Base-by-base conservation (phyloP, 139 green algal species). In the Tetradesmus lagerheimii region DNA sequence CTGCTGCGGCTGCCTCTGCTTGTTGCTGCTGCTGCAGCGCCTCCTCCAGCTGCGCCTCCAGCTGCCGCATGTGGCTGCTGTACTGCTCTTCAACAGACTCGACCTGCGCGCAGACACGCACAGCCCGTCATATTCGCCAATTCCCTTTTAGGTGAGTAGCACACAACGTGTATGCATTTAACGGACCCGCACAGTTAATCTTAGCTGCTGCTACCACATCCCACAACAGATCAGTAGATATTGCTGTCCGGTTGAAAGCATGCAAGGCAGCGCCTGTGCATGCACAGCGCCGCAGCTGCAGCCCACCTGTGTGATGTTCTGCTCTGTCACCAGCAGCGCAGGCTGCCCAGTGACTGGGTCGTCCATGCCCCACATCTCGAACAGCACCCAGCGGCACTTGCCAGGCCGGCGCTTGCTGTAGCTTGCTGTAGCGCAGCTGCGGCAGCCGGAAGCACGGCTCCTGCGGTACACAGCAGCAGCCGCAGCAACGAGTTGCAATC, bases 351-450 rank as follows among this genome's bases (percentile, higher is more conserved):
- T 93, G 41, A 95, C 91, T 20, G 93, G 93, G 89, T 96, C 93
- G 2, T 76, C 90, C 66, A 94, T 91, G 5, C 91, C 90, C 93
- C 93, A 96, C 91, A 96, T 95, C 87, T 96, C 93, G 77, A 93
- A 94, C 75, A 95, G 92, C 77, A 95, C 93, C 93, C 93, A 95
- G 50, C 93, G 92, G 85, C 90, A 94, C 85, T 95, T 95, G 84
- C 93, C 93, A 43, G 93, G 91, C 25, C 91, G 84, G 27, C 93
- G 93, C 88, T 94, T 94, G 90, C 91, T 94, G 89, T 89, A 93
- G 93, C 88, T 94, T 94, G 90, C 91, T 94, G 89, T 89, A 93
- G 85, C 93, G 89, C 57, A 95, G 91, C 90, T 95, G 93, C 25
- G 93, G 86, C 39, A 94, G 91, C 5, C 85, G 85, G 41, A 84